Evolutionary conservation across 225 moss, liverwort and hornwort genomes (phyloP).

Genomic region (Pleurozium schreberi): DNA sequence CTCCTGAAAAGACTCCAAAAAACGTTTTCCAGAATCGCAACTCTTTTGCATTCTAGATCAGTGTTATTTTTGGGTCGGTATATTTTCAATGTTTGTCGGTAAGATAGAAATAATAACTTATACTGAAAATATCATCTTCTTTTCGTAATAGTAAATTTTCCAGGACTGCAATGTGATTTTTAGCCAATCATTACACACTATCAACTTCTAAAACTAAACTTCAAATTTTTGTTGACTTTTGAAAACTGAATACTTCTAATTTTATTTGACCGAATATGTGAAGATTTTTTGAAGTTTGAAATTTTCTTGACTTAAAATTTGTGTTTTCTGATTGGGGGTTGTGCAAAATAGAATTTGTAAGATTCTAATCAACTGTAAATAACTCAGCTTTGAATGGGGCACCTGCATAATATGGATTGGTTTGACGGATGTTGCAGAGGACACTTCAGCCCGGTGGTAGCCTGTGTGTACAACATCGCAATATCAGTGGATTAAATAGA

Average conservation of each 20-base stretch:
- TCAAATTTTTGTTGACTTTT: not conserved
- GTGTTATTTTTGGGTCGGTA: not conserved
- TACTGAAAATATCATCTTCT: not conserved
- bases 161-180: not conserved
- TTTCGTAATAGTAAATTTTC: not conserved
- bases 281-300: not conserved
- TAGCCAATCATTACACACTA: too few relatives aligned
- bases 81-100: not conserved
- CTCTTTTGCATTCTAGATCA: not conserved
- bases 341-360: not conserved
- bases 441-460: constrained; percentile 54
- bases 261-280: not conserved
- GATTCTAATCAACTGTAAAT: not conserved
- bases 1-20: not conserved
- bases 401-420: not conserved
- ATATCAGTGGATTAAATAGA: constrained; percentile 44
- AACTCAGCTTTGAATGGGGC: not conserved
- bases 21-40: not conserved
- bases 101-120: not conserved
- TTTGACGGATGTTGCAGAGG: constrained; percentile 20
- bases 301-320: not conserved
- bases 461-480: constrained; percentile 34
- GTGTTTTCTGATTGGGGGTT: not conserved
- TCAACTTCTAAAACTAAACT: not conserved
- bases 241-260: not conserved